Evolutionary conservation across 2,329 filamentous ascomycete genomes (phyloP).

Genomic region (Colletotrichum tanaceti): DNA sequence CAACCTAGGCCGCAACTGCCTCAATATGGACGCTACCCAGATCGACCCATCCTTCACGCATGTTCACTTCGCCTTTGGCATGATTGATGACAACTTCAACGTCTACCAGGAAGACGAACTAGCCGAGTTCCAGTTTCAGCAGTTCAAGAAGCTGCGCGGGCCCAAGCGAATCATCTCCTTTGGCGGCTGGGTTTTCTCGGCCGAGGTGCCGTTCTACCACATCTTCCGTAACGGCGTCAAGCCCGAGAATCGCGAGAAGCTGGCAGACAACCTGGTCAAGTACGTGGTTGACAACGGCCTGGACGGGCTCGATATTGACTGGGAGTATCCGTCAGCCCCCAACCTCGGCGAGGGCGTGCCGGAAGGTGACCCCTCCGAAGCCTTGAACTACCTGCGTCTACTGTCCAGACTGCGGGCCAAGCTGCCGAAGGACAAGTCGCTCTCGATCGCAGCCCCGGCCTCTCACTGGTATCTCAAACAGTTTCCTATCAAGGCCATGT

Average conservation of each 20-base stretch:
- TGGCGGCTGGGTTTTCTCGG: conserved; percentile 57
- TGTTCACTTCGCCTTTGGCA: conserved; percentile 50
- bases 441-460: conserved; percentile 42
- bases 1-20: conserved; percentile 41
- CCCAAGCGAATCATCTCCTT: conserved; percentile 57
- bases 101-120: conserved; percentile 9
- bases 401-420: conserved; percentile 11
- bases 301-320: conserved; percentile 48
- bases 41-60: conserved; percentile 43
- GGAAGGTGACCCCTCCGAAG: conserved; percentile 44
- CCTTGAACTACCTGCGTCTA: conserved; percentile 45
- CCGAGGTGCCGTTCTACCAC: conserved; percentile 49
- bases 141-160: conserved; percentile 47
- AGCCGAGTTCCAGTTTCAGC: conserved; percentile 44
- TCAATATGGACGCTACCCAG: conserved; percentile 47
- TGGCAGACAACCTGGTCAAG: conserved; percentile 43
- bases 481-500: conserved; percentile 43
- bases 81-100: conserved; percentile 42
- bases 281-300: conserved; percentile 22
- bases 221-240: conserved; percentile 52
- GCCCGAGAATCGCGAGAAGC: conserved; percentile 34
- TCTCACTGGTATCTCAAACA: conserved; percentile 44
- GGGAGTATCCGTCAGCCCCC: conserved; percentile 32
- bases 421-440: conserved; percentile 34
- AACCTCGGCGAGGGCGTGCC: conserved; percentile 44